phyloP scores from a whole-genome alignment of 1,284 basidiomycete species.

The Phellinidium pouzarii region DNA sequence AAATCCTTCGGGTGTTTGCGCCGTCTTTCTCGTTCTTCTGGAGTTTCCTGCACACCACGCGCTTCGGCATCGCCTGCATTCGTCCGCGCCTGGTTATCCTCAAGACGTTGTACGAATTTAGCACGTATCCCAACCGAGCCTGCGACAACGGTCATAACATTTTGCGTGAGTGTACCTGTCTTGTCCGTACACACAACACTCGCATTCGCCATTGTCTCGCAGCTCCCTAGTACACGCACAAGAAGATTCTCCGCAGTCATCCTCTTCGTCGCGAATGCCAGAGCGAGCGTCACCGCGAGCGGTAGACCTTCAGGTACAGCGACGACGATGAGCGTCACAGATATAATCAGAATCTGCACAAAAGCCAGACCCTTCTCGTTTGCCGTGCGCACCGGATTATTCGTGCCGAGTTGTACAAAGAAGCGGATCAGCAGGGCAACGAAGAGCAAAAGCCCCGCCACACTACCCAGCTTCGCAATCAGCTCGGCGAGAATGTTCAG shows the following conservation, averaged over 20 bases:
- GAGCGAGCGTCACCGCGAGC: constrained; percentile 90
- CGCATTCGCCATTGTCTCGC: constrained; percentile 98
- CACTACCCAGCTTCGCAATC: constrained; percentile 86
- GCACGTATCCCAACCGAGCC: constrained; percentile 90
- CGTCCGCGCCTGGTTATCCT: constrained; percentile 68
- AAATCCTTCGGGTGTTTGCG: constrained; percentile 53
- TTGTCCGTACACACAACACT: constrained; percentile 97
- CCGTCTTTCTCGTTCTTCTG: constrained; percentile 20
- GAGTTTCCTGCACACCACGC: constrained; percentile 12
- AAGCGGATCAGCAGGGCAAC: constrained; percentile 87
- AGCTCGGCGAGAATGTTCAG: constrained; percentile 89
- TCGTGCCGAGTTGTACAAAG: constrained; percentile 76
- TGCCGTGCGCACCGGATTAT: constrained; percentile 53
- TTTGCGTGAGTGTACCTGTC: constrained; percentile 90
- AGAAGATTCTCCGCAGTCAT: constrained; percentile 95
- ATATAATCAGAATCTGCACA: constrained; percentile 89
- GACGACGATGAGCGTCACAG: constrained; percentile 93
- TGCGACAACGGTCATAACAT: constrained; percentile 93
- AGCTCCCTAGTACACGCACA: constrained; percentile 91
- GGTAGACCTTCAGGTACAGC: constrained; percentile 97
- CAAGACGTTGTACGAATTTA: constrained; percentile 83
- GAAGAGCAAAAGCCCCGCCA: constrained; percentile 83
- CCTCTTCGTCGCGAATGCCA: constrained; percentile 94
- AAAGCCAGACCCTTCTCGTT: constrained; percentile 88
- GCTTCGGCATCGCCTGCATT: constrained; percentile 57